Base-by-base conservation (phyloP, 352 stramenopile species). In the Phytophthora hibernalis region DNA sequence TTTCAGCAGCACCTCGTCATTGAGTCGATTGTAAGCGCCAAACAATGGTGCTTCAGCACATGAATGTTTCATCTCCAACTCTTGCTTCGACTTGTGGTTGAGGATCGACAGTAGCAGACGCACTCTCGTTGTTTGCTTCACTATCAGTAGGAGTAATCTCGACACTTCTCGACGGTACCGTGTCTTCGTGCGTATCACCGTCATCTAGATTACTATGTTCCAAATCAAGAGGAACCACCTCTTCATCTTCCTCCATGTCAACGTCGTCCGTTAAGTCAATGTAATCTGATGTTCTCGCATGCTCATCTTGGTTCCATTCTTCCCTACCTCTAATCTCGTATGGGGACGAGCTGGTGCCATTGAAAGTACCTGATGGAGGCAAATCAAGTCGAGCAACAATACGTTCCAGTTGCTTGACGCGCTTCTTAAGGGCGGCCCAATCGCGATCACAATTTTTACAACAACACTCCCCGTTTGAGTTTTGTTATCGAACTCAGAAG, bases 1-100 rank as follows among this genome's bases (percentile, higher is more conserved):
- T 45, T 82, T 78, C 31, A 64, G 53, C 28, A 69, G 54, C 37
- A 61, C 68, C 51, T 67, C 18, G 22, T 64, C 52, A 31, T 80
- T 79, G 8, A 77, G 21, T 47, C 57, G 21, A 52, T 80, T 66
- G 58, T 79, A 80, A 16, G 60, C 55, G 20, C 31, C 48, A 7
- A 71, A 37, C 33, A 70, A 44, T 2, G 26, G n/a, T 20, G 9
- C 16, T 49, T 65, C n/a, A 15, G 40, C 28, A n/a, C 37, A 37
- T 20, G 7, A 16, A 20, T 35, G 15, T 38, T 67, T 61, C 30
- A 45, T 30, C 43, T 70, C 54, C 12, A 45, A 16, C 15, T 38
- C 54, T 30, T 47, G 18, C n/a, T 28, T 44, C 38, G n/a, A 10
- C 12, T 13, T 10, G 16, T 4, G 16, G 16, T 44, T 8, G 42